Evolutionary conservation across 2,329 filamentous ascomycete species (phyloP).

Genomic region (Aspergillus pseudonomiae): DNA sequence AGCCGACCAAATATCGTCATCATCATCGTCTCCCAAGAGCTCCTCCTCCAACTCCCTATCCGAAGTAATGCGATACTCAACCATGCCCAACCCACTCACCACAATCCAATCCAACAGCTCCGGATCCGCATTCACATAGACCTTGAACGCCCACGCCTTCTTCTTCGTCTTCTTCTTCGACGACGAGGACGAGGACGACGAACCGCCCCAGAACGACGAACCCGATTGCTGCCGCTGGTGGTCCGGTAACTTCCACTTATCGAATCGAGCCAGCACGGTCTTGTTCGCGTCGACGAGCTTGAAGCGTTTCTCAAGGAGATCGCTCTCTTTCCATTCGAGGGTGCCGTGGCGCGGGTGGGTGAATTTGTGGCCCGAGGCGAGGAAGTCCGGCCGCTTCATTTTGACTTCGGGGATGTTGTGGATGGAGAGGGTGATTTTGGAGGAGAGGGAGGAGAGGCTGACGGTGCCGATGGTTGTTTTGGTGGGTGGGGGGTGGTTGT

Average conservation of each 20-base stretch:
- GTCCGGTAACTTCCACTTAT: neutral
- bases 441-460: neutral
- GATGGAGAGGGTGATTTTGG: neutral
- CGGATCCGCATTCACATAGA: neutral
- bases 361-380: neutral
- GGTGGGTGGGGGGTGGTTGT: neutral
- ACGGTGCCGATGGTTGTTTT: neutral
- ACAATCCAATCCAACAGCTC: constrained; percentile 1
- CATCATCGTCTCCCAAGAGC: neutral
- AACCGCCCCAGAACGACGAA: neutral
- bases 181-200: neutral
- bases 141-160: neutral
- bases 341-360: neutral
- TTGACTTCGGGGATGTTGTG: neutral
- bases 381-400: neutral
- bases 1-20: neutral
- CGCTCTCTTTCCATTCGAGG: neutral
- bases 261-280: neutral
- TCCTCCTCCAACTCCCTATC: constrained; percentile 5
- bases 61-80: neutral
- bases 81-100: neutral
- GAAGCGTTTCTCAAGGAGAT: neutral
- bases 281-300: constrained; percentile 1
- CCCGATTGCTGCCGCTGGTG: neutral
- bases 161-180: neutral